phyloP scores from a whole-genome alignment of 1,139 yeast species.

The Candida sp. region DNA sequence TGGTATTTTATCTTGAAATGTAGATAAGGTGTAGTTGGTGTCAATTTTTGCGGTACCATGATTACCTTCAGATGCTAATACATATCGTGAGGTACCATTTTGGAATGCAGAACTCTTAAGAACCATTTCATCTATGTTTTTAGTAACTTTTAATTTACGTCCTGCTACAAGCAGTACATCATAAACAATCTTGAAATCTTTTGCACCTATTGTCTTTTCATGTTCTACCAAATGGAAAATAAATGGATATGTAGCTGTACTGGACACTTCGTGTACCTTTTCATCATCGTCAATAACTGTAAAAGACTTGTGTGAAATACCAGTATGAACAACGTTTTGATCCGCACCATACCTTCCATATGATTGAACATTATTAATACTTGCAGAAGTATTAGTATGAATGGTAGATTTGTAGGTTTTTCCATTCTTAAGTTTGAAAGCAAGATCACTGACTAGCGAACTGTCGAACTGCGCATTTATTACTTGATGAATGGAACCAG shows the following conservation, averaged over 20 bases:
- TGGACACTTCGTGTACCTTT: conserved; percentile 4
- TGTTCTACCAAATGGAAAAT: conserved; percentile 11
- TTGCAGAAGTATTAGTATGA: conserved; percentile 22
- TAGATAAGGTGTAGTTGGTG: conserved; percentile 34
- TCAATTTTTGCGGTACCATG: conserved; percentile 43
- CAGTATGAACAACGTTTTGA: conserved; percentile 29
- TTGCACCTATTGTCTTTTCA: conserved; percentile 8
- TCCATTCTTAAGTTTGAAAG: conserved; percentile 33
- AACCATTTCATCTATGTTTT: conserved; percentile 18
- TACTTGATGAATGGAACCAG: conserved; percentile 33
- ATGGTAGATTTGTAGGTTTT: conserved; percentile 23
- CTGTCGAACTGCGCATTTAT: conserved; percentile 29
- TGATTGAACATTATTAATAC: conserved; percentile 30
- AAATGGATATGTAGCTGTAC: conserved; percentile 17
- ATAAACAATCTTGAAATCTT: conserved; percentile 15
- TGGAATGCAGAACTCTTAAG: conserved; percentile 19
- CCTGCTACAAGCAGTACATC: conserved; percentile 14
- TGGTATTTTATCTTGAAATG: conserved; percentile 17
- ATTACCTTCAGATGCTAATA: conserved; percentile 46
- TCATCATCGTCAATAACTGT: conserved; percentile 12
- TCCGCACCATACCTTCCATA: conserved; percentile 24
- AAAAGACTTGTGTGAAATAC: conserved; percentile 17
- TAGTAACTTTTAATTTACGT: conserved; percentile 11
- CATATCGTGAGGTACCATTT: conserved; percentile 47
- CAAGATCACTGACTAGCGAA: conserved; percentile 24